These are phyloP conservation scores for Saccharomycopsis sp. DNA, from an alignment of 805 yeast species.

Conservation along the genomic window DNA sequence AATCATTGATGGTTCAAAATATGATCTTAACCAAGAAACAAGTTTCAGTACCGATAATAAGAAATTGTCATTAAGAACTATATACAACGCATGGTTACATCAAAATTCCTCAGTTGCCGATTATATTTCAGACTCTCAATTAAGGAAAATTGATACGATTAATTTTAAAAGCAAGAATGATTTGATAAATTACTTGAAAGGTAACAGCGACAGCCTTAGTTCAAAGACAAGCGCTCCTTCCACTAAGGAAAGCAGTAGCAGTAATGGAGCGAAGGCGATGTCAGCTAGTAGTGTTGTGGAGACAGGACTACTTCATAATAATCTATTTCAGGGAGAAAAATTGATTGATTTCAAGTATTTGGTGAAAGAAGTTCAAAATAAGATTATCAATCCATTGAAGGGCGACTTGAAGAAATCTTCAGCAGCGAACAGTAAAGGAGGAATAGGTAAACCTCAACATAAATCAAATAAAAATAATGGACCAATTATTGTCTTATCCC, in stretches of 20 bases:
- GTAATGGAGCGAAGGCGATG: conserved; percentile 8
- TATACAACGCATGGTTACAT: conserved; percentile 72
- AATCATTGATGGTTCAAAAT: not conserved
- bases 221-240: conserved; percentile 25
- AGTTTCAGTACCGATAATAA: conserved; percentile 46
- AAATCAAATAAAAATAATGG: conserved; percentile 30
- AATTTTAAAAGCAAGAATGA: conserved; percentile 83
- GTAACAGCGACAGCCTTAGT: conserved; percentile 54
- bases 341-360: conserved; percentile 61
- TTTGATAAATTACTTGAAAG: conserved; percentile 72
- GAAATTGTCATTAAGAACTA: conserved; percentile 48
- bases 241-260: conserved; percentile 18
- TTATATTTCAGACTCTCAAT: conserved; percentile 67
- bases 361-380: conserved; percentile 57
- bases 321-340: conserved; percentile 60
- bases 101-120: conserved; percentile 73
- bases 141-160: conserved; percentile 56
- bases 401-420: conserved; percentile 15
- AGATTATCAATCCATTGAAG: conserved; percentile 47
- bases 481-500: conserved; percentile 72
- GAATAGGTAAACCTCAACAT: conserved; percentile 12
- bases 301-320: conserved; percentile 48
- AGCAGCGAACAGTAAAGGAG: not conserved
- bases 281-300: conserved; percentile 31
- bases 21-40: conserved; percentile 42